These are phyloP conservation scores for Trichocomaceae sp. DNA, from an alignment of 2,329 filamentous ascomycete genomes.

Conservation along the genomic window DNA sequence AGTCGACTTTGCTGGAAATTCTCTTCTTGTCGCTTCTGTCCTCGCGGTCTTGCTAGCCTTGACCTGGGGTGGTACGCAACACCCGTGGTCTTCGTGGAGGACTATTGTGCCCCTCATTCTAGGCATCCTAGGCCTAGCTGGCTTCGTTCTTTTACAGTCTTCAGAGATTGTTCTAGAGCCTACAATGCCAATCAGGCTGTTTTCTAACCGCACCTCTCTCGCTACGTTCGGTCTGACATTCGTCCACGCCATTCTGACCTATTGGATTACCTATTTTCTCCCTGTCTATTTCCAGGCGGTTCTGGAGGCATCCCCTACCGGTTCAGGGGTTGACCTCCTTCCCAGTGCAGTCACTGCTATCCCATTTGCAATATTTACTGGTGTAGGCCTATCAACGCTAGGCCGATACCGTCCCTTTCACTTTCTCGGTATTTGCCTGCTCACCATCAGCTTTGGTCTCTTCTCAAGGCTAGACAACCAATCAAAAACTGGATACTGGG, in stretches of 20 bases:
- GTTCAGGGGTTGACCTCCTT: background rate
- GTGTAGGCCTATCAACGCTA: background rate
- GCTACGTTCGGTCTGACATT: background rate
- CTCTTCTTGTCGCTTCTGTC: background rate
- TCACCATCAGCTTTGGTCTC: background rate
- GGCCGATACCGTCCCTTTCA: background rate
- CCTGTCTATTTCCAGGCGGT: slow-evolving; percentile 4
- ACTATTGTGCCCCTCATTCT: background rate
- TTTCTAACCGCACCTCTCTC: background rate
- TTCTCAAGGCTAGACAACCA: background rate
- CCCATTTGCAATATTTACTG: background rate
- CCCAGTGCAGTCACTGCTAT: background rate
- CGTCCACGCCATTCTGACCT: background rate
- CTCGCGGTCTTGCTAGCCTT: background rate
- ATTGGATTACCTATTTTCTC: background rate
- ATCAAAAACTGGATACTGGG: background rate
- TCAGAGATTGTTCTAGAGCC: background rate
- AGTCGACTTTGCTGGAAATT: background rate
- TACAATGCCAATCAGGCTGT: background rate
- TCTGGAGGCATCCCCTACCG: background rate
- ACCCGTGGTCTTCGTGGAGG: background rate
- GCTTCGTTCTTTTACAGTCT: background rate
- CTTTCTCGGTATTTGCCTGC: background rate
- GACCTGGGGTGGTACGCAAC: background rate
- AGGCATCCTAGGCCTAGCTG: background rate